Evolutionary conservation across 371 early-diverging fungal genomes (phyloP), one percentile per base, ranked within the genome.

Genomic region (Conidiobolus incongruus): DNA sequence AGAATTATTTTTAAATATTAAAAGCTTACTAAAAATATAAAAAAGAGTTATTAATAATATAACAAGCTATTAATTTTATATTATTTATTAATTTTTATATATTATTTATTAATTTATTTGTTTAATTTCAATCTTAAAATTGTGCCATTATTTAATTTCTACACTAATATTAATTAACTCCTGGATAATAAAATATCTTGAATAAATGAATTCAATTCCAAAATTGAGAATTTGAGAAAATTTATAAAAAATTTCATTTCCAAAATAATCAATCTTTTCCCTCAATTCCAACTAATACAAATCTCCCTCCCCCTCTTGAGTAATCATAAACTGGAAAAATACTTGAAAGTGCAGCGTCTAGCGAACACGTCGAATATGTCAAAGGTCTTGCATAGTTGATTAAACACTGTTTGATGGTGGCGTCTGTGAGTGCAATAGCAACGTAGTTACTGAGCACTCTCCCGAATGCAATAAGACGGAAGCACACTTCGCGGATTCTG

Each of bases 311-410:
- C 62, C 61, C 38, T 71, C n/a, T n/a, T n/a, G n/a, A n/a, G n/a
- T n/a, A n/a, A n/a, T n/a, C n/a, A n/a, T n/a, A n/a, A n/a, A n/a
- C n/a, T n/a, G n/a, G n/a, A n/a, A n/a, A n/a, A n/a, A n/a, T n/a
- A n/a, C n/a, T n/a, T n/a, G n/a, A n/a, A n/a, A n/a, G n/a, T 31
- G 58, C 67, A 23, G 52, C 62, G 47, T 56, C 60, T 1, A 81
- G 58, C 51, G 80, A 65, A 40, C 80, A 77, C 0, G 87, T 86
- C 5, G 81, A 80, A 51, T 78, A 86, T 26, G 83, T 74, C 22
- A 81, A 52, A 0, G 87, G 81, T 2, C 82, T 64, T 8, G 81
- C 79, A 52, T 83, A 86, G 49, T 86, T 86, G 51, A 81, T 63
- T 30, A 86, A 47, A 44, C 74, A 86, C 6, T 70, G 54, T 20